Percentiles rank a stretch among this genome's conserved stretches.
Conservation (phyloP, 495 filamentous ascomycete genomes). For the Jackrogersella multiformis region DNA sequence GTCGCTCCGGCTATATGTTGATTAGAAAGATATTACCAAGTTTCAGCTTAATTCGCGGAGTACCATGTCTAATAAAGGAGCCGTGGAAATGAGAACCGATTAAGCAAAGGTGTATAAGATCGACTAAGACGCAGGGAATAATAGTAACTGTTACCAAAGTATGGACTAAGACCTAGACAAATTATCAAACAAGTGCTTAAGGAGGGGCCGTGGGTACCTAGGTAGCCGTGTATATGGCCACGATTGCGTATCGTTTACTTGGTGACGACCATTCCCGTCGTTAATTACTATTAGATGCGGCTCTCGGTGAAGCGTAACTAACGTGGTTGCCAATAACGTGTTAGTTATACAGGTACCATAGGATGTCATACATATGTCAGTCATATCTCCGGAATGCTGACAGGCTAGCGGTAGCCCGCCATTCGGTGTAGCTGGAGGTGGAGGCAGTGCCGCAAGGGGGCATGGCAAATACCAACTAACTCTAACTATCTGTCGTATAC, state of each 20-base stretch:
- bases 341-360: neutral
- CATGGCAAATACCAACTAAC: neutral
- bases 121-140: neutral
- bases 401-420: neutral
- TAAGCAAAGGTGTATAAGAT: neutral
- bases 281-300: neutral
- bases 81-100: neutral
- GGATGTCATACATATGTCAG: neutral
- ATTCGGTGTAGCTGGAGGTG: neutral
- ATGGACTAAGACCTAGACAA: neutral
- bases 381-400: neutral
- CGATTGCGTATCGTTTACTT: neutral
- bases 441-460: neutral
- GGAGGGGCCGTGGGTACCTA: no score
- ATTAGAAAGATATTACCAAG: neutral
- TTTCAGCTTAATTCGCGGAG: conserved; percentile 1
- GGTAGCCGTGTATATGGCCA: no score
- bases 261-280: neutral
- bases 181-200: neutral
- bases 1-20: neutral
- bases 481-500: neutral
- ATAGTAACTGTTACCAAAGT: neutral
- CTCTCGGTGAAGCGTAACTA: conserved; percentile 1
- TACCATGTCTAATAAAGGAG: neutral
- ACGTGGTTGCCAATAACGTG: neutral